A percentile compares a stretch with the other conserved stretches of the same genome.
Evolutionary conservation across 371 early-diverging fungal genomes (phyloP).

Genomic region (Coemansia sp.): DNA sequence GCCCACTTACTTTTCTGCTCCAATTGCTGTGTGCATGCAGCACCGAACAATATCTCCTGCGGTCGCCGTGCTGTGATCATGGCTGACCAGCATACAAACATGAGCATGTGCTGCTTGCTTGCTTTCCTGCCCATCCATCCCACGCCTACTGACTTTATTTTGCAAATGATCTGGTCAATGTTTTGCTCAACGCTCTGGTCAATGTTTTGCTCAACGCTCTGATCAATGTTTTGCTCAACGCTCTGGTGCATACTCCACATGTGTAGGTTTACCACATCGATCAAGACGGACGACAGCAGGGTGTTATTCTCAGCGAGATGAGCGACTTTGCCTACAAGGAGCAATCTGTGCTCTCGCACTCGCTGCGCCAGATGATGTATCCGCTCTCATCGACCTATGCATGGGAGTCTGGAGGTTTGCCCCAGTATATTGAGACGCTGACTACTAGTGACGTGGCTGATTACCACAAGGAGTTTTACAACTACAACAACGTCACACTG

Average conservation of each 20-base stretch:
- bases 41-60: neutral
- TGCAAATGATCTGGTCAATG: no score
- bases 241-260: neutral
- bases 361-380: constrained; percentile 58
- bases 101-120: neutral
- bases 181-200: neutral
- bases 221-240: no score
- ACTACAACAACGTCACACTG: constrained; percentile 60
- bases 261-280: constrained; percentile 66
- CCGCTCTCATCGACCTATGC: constrained; percentile 61
- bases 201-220: no score
- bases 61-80: constrained; percentile 1
- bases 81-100: neutral
- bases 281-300: constrained; percentile 64
- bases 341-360: constrained; percentile 55
- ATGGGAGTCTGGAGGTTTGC: constrained; percentile 73
- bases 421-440: constrained; percentile 63
- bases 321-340: constrained; percentile 68
- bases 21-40: constrained; percentile 8
- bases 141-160: no score
- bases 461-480: constrained; percentile 69
- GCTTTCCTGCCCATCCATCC: no score
- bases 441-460: constrained; percentile 62
- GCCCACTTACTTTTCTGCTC: neutral
- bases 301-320: constrained; percentile 86